A percentile compares a stretch with the other conserved stretches of the same genome.
These are phyloP conservation scores for Pseudoperonospora humuli DNA, from an alignment of 352 stramenopile genomes.

Conservation along the genomic window DNA sequence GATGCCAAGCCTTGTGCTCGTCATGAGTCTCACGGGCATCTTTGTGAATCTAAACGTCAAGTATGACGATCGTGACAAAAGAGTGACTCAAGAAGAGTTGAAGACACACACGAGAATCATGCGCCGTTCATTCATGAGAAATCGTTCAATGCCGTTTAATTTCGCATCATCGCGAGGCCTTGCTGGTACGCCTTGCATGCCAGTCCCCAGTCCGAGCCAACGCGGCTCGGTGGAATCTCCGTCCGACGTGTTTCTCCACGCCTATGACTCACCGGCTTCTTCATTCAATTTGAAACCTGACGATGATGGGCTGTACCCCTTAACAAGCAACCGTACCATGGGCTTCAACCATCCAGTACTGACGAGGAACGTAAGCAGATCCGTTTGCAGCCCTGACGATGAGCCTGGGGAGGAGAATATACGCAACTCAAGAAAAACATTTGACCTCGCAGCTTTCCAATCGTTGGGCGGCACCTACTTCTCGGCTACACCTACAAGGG, in stretches of 20 bases:
- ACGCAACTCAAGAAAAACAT: slow-evolving; percentile 25
- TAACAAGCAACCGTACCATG: slow-evolving; percentile 8
- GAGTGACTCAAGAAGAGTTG: slow-evolving; percentile 32
- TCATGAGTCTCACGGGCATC: slow-evolving; percentile 82
- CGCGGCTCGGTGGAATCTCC: slow-evolving; percentile 24
- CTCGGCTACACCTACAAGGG: slow-evolving; percentile 7
- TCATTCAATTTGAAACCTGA: slow-evolving; percentile 1
- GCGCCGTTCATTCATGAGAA: slow-evolving; percentile 59
- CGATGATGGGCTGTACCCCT: slow-evolving; percentile 2
- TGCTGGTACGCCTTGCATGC: neutral
- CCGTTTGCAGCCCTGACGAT: slow-evolving; percentile 13
- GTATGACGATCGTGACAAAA: slow-evolving; percentile 13
- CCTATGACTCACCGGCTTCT: slow-evolving; percentile 58
- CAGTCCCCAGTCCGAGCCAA: slow-evolving; percentile 1
- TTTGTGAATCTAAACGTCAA: slow-evolving; percentile 75
- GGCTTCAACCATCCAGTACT: slow-evolving; percentile 8
- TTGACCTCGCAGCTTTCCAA: slow-evolving; percentile 57
- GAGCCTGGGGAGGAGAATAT: slow-evolving; percentile 22
- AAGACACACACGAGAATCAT: slow-evolving; percentile 68
- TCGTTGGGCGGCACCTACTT: slow-evolving; percentile 6
- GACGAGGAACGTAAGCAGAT: slow-evolving; percentile 13
- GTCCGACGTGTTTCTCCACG: slow-evolving; percentile 51
- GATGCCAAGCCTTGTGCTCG: slow-evolving; percentile 80
- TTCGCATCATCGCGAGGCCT: slow-evolving; percentile 11
- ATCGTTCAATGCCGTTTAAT: slow-evolving; percentile 12